Evolutionary conservation across 192 early-diverging fungal species (phyloP), one percentile per base, ranked within the genome.

Genomic region (Podila epicladia): DNA sequence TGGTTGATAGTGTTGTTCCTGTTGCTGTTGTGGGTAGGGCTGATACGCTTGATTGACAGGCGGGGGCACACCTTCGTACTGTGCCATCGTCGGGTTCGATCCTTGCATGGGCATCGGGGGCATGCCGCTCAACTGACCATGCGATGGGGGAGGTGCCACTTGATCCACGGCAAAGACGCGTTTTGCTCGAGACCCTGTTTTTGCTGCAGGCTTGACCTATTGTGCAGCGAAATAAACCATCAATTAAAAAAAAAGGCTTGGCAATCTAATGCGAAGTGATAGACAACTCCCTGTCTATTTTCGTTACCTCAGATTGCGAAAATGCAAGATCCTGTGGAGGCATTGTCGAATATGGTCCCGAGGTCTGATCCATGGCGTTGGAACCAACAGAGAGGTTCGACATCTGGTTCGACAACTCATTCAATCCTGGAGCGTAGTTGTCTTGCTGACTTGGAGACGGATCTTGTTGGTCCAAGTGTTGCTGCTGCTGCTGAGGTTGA

Each of bases 111-210:
- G 71, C 35, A 57, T 19, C 1, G 76, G 70, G 17, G 64, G 76
- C 61, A 72, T 50, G 4, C 38, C 64, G 29, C 70, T 65, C 57
- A 32, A 32, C 49, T 64, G 66, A 37, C 77, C 77, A 22, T 72
- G 77, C 19, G 35, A 48, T 38, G 67, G 53, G 17, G 77, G 57
- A 4, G 66, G 62, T 0, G 71, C 62, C 8, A 63, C 68, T 19
- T 65, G 70, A 55, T 80, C 77, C 9, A 71, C 28, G 5, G 67
- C 77, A 37, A 73, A 80, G 13, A 80, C 77, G 5, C 77, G 77
- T 33, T 73, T 72, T 7, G 77, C 65, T 60, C 77, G 72, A 57
- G 77, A 71, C 31, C 71, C 77, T 32, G 71, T 20, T 50, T 80
- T 80, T 49, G 53, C 53, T 12, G 24, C 22, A 4, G 77, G 61